Conservation (phyloP, 2,329 filamentous ascomycete species). For the Ophiostoma tasmaniense region DNA sequence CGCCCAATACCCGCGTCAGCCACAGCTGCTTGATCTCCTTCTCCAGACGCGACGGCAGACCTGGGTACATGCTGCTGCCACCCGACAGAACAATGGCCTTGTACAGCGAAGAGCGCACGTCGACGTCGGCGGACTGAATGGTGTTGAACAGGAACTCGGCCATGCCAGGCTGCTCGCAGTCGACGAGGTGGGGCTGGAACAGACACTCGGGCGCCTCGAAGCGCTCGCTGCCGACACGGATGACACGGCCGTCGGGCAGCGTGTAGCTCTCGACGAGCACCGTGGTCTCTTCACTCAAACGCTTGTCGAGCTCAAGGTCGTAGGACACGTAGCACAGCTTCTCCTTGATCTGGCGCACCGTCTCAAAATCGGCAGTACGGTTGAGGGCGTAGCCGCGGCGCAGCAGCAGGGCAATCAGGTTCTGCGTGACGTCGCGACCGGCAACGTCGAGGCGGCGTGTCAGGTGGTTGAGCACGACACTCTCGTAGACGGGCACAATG, state of each 20-base stretch:
- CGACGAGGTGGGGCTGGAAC: slow-evolving; percentile 96
- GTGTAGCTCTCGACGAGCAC: slow-evolving; percentile 97
- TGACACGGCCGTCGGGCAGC: slow-evolving; percentile 88
- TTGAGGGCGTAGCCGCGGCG: slow-evolving; percentile 94
- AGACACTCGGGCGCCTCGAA: slow-evolving; percentile 98
- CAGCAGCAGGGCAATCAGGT: slow-evolving; percentile 88
- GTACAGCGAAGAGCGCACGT: slow-evolving; percentile 87
- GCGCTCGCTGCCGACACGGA: slow-evolving; percentile 89
- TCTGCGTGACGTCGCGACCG: slow-evolving; percentile 94
- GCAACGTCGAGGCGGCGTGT: slow-evolving; percentile 91
- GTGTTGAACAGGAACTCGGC: slow-evolving; percentile 98
- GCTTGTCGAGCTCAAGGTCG: slow-evolving; percentile 92
- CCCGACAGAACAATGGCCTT: slow-evolving; percentile 96
- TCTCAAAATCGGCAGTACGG: slow-evolving; percentile 97
- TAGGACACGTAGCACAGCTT: slow-evolving; percentile 99
- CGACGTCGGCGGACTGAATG: slow-evolving; percentile 90
- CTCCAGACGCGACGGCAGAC: slow-evolving; percentile 85
- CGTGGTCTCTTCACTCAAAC: slow-evolving; percentile 92
- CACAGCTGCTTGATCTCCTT: slow-evolving; percentile 99
- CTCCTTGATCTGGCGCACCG: slow-evolving; percentile 98
- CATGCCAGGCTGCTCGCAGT: slow-evolving; percentile 94
- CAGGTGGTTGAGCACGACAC: slow-evolving; percentile 92
- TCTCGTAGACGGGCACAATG: slow-evolving; percentile 97
- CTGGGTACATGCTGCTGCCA: slow-evolving; percentile 98
- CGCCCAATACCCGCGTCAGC: slow-evolving; percentile 82